Evolutionary conservation across 768 basidiomycete species (phyloP).

Genomic region (Cystobasidium ongulense): DNA sequence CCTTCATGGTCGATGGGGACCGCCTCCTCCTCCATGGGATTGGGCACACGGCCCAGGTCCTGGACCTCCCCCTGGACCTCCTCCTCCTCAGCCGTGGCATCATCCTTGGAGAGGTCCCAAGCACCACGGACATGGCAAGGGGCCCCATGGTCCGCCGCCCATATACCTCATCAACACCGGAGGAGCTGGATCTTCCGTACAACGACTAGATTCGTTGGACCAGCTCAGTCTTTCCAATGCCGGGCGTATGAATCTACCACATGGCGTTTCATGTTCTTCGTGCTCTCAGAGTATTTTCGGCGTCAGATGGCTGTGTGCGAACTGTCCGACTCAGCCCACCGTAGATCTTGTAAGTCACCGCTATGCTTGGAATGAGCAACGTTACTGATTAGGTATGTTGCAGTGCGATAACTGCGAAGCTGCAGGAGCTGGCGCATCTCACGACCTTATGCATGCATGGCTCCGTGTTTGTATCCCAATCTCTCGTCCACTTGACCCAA

Average conservation of each 20-base stretch:
- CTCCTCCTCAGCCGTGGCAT: neutral
- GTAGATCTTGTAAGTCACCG: neutral
- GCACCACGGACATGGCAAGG: neutral
- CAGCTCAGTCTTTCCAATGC: neutral
- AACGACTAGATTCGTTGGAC: neutral
- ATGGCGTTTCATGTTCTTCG: neutral
- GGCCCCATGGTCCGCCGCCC: neutral
- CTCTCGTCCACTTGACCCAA: neutral
- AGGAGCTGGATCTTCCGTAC: neutral
- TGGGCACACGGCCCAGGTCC: neutral
- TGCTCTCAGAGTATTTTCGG: neutral
- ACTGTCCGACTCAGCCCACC: neutral
- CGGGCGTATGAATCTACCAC: neutral
- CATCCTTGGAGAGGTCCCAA: neutral
- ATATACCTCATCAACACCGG: slow-evolving; percentile 1
- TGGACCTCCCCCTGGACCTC: neutral
- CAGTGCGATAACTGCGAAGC: neutral
- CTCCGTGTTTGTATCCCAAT: neutral
- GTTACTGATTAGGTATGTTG: neutral
- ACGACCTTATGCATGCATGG: neutral
- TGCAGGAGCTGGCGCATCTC: neutral
- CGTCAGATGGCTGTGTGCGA: neutral
- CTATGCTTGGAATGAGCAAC: neutral
- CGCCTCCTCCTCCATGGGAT: neutral
- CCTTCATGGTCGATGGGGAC: neutral